Conservation (phyloP, 108 stramenopile species). For the Nitzschia palea region DNA sequence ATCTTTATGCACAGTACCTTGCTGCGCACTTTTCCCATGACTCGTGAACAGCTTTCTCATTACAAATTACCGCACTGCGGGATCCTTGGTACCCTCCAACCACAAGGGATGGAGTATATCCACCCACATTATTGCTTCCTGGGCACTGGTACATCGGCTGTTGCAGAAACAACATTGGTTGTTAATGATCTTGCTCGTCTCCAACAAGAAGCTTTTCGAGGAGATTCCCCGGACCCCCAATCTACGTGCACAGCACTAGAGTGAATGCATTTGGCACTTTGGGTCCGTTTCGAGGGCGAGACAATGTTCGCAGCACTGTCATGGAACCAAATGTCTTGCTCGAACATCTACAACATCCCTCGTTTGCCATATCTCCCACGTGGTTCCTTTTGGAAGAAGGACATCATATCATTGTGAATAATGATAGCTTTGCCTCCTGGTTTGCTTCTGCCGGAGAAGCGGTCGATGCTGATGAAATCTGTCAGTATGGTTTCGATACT, state of each 20-base stretch:
- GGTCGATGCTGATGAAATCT: constrained; percentile 1
- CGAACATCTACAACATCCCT: background rate
- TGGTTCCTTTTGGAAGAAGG: constrained; percentile 1
- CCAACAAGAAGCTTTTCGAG: background rate
- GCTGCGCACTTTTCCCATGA: constrained; percentile 22
- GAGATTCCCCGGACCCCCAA: background rate
- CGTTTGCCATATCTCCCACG: background rate
- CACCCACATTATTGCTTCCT: constrained; percentile 18
- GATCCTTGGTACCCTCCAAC: background rate
- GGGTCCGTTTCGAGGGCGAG: constrained; percentile 48
- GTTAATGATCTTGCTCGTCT: background rate
- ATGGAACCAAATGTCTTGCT: background rate
- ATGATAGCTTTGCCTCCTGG: background rate
- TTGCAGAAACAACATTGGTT: background rate
- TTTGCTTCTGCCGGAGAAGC: background rate
- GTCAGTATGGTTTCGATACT: constrained; percentile 20
- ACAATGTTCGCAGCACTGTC: constrained; percentile 13
- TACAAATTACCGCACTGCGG: background rate
- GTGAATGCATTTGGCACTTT: constrained; percentile 39
- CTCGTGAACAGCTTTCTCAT: constrained; percentile 1
- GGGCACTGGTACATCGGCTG: background rate
- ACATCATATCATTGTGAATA: background rate
- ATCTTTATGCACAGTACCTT: constrained; percentile 37
- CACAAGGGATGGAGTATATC: constrained; percentile 1
- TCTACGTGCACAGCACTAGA: background rate